Percentiles rank a stretch among this genome's conserved stretches.
phyloP scores from a whole-genome alignment of 257 asterid genomes.

The Oldenlandia corymbosa region DNA sequence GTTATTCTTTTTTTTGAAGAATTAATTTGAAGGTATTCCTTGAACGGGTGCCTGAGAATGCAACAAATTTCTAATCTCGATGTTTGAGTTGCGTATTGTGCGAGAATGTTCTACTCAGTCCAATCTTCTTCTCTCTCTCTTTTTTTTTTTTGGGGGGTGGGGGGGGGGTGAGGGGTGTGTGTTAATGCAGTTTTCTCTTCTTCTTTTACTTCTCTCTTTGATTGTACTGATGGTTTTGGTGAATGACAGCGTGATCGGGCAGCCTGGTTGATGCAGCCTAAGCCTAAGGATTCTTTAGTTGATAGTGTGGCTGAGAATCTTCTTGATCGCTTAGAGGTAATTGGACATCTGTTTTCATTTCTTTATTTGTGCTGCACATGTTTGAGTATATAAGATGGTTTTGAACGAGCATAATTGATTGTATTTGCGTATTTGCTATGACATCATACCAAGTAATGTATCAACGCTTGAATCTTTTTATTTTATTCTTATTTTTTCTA shows the following conservation, averaged over 20 bases:
- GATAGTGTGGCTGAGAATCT: conserved; percentile 86
- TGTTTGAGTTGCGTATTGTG: background rate
- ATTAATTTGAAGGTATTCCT: background rate
- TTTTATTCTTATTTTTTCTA: too few relatives aligned
- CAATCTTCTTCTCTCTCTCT: too few relatives aligned
- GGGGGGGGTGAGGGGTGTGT: background rate
- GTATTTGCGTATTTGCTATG: too few relatives aligned
- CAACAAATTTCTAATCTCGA: background rate
- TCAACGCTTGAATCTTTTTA: too few relatives aligned
- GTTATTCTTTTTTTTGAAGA: background rate
- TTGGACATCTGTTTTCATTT: background rate
- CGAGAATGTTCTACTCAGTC: background rate
- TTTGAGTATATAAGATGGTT: background rate
- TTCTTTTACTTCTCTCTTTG: background rate
- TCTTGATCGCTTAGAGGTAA: conserved; percentile 85
- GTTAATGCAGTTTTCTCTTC: background rate
- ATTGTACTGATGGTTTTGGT: background rate
- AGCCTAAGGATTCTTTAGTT: conserved; percentile 57
- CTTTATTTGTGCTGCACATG: background rate
- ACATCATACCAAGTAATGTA: too few relatives aligned
- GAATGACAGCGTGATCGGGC: conserved; percentile 82
- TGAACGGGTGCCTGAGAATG: background rate
- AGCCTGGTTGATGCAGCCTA: conserved; percentile 77
- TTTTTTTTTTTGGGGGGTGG: too few relatives aligned
- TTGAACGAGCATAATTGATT: too few relatives aligned